phyloP scores from a whole-genome alignment of 768 basidiomycete genomes.

The Xerocomus potaroensis region DNA sequence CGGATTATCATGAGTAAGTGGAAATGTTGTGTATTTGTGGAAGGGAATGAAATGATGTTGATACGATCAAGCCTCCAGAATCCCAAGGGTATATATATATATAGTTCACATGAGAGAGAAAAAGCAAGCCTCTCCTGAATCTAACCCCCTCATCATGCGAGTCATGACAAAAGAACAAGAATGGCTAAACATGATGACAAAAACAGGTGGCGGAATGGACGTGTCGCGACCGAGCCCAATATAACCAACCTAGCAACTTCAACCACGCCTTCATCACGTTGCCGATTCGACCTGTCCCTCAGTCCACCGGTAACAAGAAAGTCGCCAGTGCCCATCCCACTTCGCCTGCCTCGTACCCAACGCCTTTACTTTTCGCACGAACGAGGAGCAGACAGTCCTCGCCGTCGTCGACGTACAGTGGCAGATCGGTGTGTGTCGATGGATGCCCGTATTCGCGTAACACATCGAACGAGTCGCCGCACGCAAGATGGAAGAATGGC shows the following conservation, averaged over 20 bases:
- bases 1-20: too few relatives aligned
- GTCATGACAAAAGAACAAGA: neutral
- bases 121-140: too few relatives aligned
- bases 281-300: constrained; percentile 7
- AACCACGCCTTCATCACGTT: constrained; percentile 4
- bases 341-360: constrained; percentile 33
- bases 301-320: constrained; percentile 62
- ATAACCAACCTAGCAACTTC: neutral
- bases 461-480: constrained; percentile 61
- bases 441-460: constrained; percentile 79
- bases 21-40: too few relatives aligned
- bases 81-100: too few relatives aligned
- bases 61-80: too few relatives aligned
- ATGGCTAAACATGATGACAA: neutral
- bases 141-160: too few relatives aligned
- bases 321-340: constrained; percentile 83
- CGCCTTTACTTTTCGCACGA: constrained; percentile 38
- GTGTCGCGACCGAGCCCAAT: neutral
- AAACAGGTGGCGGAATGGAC: constrained; percentile 13
- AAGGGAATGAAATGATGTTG: too few relatives aligned
- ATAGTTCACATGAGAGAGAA: too few relatives aligned
- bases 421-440: constrained; percentile 64
- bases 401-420: constrained; percentile 72
- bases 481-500: constrained; percentile 70
- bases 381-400: constrained; percentile 76